Percentiles rank a stretch among this genome's conserved stretches.
phyloP scores from a whole-genome alignment of 2,329 filamentous ascomycete species.

The Paecilomyces niveus region DNA sequence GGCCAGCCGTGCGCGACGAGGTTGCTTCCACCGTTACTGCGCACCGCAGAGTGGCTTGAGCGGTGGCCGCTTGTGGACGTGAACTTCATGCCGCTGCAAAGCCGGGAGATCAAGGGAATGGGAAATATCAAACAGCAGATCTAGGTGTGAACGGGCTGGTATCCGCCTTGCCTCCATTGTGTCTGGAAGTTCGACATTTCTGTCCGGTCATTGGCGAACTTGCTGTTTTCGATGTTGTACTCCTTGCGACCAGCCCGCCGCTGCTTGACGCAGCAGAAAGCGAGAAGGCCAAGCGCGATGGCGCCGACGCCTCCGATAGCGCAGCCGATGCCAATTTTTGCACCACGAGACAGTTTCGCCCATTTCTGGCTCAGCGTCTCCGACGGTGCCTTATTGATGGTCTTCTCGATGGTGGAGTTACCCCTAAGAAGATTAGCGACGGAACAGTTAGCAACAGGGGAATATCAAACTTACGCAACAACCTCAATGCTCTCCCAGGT shows the following conservation, averaged over 20 bases:
- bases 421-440: constrained; percentile 46
- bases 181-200: constrained; percentile 32
- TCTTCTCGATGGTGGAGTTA: constrained; percentile 45
- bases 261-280: constrained; percentile 45
- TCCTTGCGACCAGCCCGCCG: constrained; percentile 45
- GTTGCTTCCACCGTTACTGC: not conserved
- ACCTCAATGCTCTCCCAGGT: constrained; percentile 59
- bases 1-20: not conserved
- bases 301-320: constrained; percentile 29
- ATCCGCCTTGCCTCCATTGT: constrained; percentile 32
- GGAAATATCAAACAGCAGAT: not conserved
- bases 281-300: constrained; percentile 26
- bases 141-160: constrained; percentile 7
- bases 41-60: not conserved
- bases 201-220: constrained; percentile 34
- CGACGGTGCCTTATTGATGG: constrained; percentile 27
- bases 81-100: not conserved
- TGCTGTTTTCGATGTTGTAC: constrained; percentile 39
- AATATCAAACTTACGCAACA: constrained; percentile 28
- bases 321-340: constrained; percentile 42
- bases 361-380: constrained; percentile 35
- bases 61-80: not conserved
- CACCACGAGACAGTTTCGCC: constrained; percentile 37
- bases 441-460: not conserved
- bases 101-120: not conserved